Base-by-base conservation (phyloP, 2,329 filamentous ascomycete genomes). In the Aspergillus sp. region DNA sequence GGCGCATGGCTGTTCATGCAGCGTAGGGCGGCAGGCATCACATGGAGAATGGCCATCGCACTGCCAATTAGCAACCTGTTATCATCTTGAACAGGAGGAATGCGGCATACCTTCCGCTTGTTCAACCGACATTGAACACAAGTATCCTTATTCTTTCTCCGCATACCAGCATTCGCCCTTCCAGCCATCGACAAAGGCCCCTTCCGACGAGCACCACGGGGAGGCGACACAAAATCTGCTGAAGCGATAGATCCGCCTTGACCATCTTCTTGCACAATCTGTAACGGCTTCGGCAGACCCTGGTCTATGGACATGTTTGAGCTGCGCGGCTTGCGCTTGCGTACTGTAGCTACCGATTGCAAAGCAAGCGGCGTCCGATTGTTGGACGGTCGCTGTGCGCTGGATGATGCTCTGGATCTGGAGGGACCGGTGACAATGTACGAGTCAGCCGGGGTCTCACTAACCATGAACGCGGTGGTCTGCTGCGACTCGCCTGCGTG, bases 201-300 rank as follows among this genome's bases (percentile, higher is more conserved):
- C 56, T 71, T 71, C 37, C 69, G 67, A 47, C 69, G 69, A 44
- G 69, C 69, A 19, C 69, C 66, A n/a, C 67, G 64, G 19, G 68
- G 66, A 10, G 67, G 67, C n/a, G 66, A 66, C 12, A 70, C 63
- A 48, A 69, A 68, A 41, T 69, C 66, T 12, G 67, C 66, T 10
- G 68, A 71, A 2, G 68, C 64, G 50, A 70, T 65, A 3, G 68
- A 67, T 5, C 68, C 68, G 15, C 69, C 69, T 49, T 68, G 61
- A 5, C 69, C 69, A 57, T 72, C 69, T 52, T 72, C 69, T 43
- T 71, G 69, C 23, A 72, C 69, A 50, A 72, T 72, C 49, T 71
- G 69, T 47, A 72, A 50, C 17, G 67, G 64, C 47, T 63, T 64
- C 4, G 61, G 49, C 44, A 52, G 53, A 12, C 53, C 55, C 25